Evolutionary conservation across 352 stramenopile species (phyloP).

Genomic region (Phytophthora sp.): DNA sequence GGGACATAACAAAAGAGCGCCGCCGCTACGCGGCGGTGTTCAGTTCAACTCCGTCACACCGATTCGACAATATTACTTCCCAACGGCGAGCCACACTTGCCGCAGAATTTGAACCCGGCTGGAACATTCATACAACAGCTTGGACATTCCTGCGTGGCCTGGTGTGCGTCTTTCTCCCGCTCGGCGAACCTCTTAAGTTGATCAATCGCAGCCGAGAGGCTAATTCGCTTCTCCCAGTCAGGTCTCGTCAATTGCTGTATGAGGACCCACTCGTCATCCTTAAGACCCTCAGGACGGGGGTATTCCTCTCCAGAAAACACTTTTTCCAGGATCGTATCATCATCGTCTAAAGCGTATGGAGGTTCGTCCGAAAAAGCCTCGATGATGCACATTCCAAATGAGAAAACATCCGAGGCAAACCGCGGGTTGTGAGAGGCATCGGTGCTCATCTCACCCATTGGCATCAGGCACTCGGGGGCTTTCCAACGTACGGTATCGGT

Average conservation of each 20-base stretch:
- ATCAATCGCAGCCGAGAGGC: conserved; percentile 8
- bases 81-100: conserved; percentile 26
- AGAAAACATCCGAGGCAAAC: conserved; percentile 48
- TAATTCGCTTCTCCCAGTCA: conserved; percentile 24
- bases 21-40: too few relatives aligned
- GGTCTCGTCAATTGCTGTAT: conserved; percentile 12
- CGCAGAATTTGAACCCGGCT: conserved; percentile 34
- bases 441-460: conserved; percentile 1
- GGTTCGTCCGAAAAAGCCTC: conserved; percentile 43
- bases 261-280: conserved; percentile 27
- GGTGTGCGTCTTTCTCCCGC: conserved; percentile 22
- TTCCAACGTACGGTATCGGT: conserved; percentile 50
- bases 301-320: conserved; percentile 21
- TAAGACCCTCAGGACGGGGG: conserved; percentile 18
- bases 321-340: conserved; percentile 38
- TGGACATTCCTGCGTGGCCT: conserved; percentile 22
- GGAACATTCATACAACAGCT: conserved; percentile 23
- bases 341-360: conserved; percentile 40
- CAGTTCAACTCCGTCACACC: too few relatives aligned
- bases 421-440: conserved; percentile 22
- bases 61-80: neutral
- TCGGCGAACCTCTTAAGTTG: conserved; percentile 21
- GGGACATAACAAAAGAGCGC: too few relatives aligned
- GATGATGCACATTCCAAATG: conserved; percentile 53
- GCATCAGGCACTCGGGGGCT: conserved; percentile 46